Base-by-base conservation (phyloP, 2,329 filamentous ascomycete species). In the Microcyclospora pomicola region DNA sequence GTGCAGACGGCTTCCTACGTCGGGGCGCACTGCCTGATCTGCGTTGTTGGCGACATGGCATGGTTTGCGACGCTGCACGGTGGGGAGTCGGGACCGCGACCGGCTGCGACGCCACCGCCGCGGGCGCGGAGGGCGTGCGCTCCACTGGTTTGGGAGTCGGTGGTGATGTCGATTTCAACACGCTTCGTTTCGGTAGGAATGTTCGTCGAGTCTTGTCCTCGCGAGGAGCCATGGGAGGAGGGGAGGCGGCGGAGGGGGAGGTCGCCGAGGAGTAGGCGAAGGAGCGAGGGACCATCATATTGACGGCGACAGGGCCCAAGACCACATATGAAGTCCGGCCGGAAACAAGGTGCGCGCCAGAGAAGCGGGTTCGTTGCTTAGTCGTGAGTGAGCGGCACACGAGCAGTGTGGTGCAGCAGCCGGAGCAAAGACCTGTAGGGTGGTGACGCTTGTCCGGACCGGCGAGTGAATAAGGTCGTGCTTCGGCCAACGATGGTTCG, bases 221-320 rank as follows among this genome's bases (percentile, higher is more conserved):
- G 19, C 10, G 31, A 14, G 14, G 19, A 14, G 31, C 15, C 14
- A 33, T 16, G 14, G 31, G 11, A 33, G 31, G 11, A 33, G 19
- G 19, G 19, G 19, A 24, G 19, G 19, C 4, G 19, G 19, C 19
- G 19, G 19, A 24, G 19, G 19, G 19, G 4, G 19, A 24, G 19
- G 19, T 7, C 37, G 62, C 53, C 27, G 60, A 54, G 38, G 56
- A 50, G 51, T 63, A 64, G 39, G 59, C 57, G 50, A 61, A 67
- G 42, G 62, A 62, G 48, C 62, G 59, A 50, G 64, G 62, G 50
- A 65, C 63, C 53, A 67, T 60, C 61, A 66, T 66, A 14, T 34
- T 43, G 14, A 28, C 33, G n/a, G 34, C 24, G 24, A 13, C n/a
- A 13, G 34, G n/a, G 34, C 19, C 5, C 19, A 24, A 7, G 19